Conservation (phyloP, 2,329 filamentous ascomycete genomes). For the Diaporthe humulicola region DNA sequence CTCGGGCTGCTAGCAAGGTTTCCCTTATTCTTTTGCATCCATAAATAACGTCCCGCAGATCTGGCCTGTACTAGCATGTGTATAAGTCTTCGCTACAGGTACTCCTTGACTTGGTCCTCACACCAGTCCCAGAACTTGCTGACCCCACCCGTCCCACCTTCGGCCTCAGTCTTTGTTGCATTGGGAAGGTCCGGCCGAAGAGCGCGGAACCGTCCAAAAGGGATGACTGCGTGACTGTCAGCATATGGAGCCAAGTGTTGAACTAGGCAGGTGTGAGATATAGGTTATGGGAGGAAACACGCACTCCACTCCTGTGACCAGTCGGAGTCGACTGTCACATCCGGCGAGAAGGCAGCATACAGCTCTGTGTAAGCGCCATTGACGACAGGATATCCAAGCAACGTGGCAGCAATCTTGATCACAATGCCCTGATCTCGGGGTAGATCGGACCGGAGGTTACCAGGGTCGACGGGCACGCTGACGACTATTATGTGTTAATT, state of each 20-base stretch:
- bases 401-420: background rate
- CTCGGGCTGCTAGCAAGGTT: background rate
- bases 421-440: background rate
- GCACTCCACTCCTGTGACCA: constrained; percentile 44
- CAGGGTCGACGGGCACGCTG: constrained; percentile 46
- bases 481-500: constrained; percentile 36
- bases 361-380: constrained; percentile 56
- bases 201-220: background rate
- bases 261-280: background rate
- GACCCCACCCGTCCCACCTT: background rate
- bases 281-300: background rate
- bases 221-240: background rate
- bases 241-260: background rate
- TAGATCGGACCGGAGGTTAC: constrained; percentile 45
- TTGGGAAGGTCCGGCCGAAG: constrained; percentile 6
- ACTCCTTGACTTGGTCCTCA: background rate
- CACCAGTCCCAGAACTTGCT: background rate
- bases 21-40: background rate
- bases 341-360: constrained; percentile 53
- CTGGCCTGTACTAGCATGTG: background rate
- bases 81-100: background rate
- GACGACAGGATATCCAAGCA: constrained; percentile 41
- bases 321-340: constrained; percentile 47
- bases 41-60: background rate
- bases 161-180: background rate